Base-by-base conservation (phyloP, 108 stramenopile genomes). In the Nitzschia inconspicua region DNA sequence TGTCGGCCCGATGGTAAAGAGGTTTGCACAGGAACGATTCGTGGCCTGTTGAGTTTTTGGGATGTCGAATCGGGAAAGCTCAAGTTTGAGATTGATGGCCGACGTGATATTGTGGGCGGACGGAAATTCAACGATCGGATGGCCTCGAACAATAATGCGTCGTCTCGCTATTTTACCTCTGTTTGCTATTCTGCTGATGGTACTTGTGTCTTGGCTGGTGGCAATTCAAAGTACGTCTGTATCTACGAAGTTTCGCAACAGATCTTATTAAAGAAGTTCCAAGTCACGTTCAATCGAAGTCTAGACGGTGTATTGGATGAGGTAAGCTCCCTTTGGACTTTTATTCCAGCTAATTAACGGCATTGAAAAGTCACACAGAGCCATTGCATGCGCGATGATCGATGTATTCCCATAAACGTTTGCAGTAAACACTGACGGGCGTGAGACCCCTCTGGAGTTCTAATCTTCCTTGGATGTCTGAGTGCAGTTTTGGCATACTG, bases 121-220 rank as follows among this genome's bases (percentile, higher is more conserved):
- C 86, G 96, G 5, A 93, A 94, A 50, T 57, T 87, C 42, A 88
- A 89, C 61, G 95, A 95, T 56, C 60, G 86, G 10, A 86, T 84
- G 72, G 78, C 98, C 3, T 70, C 95, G 7, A 75, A 94, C 49
- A 96, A 95, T 82, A 89, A 95, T 59, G 81, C 94, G 10, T 47
- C 85, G n/a, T 79, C 83, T 4, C 82, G 95, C 39, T 92, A 97
- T 64, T 99, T 99, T 67, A 97, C 96, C 14, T 89, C 86, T 54
- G 77, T 99, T 14, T 82, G 85, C 58, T 99, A 98, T 71, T 96
- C 93, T 22, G 97, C 96, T 13, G 99, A 99, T 67, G 99, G 99
- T 28, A 66, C 83, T 23, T 95, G 93, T 56, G 74, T 99, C 2
- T 53, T 99, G 20, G 98, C 97, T 5, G 99, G 98, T 42, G 98